Evolutionary conservation across 1,284 basidiomycete species (phyloP), one percentile per base, ranked within the genome.

Genomic region (Apiotrichum siamense): DNA sequence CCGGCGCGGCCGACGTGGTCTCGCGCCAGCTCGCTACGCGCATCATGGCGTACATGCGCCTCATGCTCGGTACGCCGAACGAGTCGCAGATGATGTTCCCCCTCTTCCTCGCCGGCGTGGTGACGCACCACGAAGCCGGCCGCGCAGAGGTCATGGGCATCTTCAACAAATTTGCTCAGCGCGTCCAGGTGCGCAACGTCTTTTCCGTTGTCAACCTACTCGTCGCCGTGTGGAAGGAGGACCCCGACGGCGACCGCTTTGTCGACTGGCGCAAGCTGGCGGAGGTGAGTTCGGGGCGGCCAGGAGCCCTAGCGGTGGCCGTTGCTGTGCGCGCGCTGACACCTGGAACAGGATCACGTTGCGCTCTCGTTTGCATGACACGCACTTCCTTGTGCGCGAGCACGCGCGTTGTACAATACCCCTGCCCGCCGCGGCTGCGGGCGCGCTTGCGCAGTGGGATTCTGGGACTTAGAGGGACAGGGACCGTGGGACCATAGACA

Each of bases 51-150:
- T 52, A 59, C 33, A 59, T 69, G 15, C 59, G 56, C 18, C 43
- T 57, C 15, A 55, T 66, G 17, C 52, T 69, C 24, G 57, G 62
- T 36, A 66, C 67, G 17, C 60, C 62, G 7, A 59, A 63, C 45
- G 64, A 67, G 50, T 58, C 57, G 17, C 60, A 64, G 42, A 60
- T 69, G 51, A 49, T 66, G 35, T 64, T 69, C 49, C 67, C 67
- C 5, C 54, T 69, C 43, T 69, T 67, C 50, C 47, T 69, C 11
- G 57, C 60, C 2, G 67, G 66, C 7, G 61, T 67, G 18, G 58
- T 57, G 47, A 61, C 61, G 7, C 52, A 49, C 12, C 54, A 57
- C 32, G 55, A 59, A 21, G 42, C 43, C 11, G 56, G 54, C 13
- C 57, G 64, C 1, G 44, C 46, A 5, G 60, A 60, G 43, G 54